A percentile compares a stretch with the other conserved stretches of the same genome.
These are phyloP conservation scores for Colletotrichum navitas DNA, from an alignment of 2,329 filamentous ascomycete genomes.

Conservation along the genomic window DNA sequence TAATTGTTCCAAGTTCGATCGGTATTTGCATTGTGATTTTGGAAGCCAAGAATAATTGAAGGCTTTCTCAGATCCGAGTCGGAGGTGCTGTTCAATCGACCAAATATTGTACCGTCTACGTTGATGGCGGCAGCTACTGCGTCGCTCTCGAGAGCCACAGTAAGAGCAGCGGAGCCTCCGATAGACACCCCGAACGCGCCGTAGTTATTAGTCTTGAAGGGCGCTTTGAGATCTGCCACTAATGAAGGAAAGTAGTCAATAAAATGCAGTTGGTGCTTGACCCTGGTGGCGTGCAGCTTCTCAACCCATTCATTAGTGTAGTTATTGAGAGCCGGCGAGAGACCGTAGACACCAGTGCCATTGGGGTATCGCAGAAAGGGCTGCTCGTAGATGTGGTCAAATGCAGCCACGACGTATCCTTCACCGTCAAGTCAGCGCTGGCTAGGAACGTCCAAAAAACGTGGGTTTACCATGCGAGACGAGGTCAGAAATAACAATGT, in stretches of 20 bases:
- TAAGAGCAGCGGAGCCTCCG: conserved; percentile 44
- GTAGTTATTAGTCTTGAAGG: conserved; percentile 42
- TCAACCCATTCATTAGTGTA: conserved; percentile 23
- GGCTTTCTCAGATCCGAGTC: conserved; percentile 44
- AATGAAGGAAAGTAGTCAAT: conserved; percentile 42
- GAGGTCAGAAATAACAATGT: conserved; percentile 34
- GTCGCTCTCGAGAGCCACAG: conserved; percentile 34
- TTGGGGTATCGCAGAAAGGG: conserved; percentile 48
- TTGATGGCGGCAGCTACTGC: conserved; percentile 44
- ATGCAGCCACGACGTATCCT: conserved; percentile 46
- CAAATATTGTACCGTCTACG: conserved; percentile 43
- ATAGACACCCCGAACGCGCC: conserved; percentile 45
- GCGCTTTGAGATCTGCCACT: conserved; percentile 31
- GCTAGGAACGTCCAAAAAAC: no score
- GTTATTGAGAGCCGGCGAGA: conserved; percentile 30
- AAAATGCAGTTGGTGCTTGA: conserved; percentile 44
- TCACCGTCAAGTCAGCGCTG: conserved; percentile 36
- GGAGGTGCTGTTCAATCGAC: conserved; percentile 34
- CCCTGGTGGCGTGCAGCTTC: conserved; percentile 41
- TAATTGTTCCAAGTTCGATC: conserved; percentile 37
- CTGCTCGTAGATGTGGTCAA: conserved; percentile 49
- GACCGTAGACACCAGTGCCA: conserved; percentile 45
- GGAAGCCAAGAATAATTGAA: conserved; percentile 43
- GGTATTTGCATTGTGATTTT: conserved; percentile 38
- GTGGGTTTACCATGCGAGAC: conserved; percentile 31